A percentile compares a stretch with the other conserved stretches of the same genome.
phyloP scores from a whole-genome alignment of 768 basidiomycete species.

The Mycena latifolia region DNA sequence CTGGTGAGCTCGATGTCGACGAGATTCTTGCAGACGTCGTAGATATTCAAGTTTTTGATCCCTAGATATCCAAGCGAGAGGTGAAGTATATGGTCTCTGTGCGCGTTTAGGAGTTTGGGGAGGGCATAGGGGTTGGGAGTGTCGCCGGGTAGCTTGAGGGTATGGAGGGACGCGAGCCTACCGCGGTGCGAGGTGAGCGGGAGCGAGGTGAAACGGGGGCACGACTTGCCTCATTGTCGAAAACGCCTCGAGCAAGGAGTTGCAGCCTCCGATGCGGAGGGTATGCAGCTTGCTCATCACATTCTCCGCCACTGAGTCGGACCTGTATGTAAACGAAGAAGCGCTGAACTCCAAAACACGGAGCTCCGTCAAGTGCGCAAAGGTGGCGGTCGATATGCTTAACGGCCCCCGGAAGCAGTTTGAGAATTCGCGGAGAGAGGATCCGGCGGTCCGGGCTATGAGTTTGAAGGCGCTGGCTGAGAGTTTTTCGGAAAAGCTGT shows the following conservation, averaged over 20 bases:
- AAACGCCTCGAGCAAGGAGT: neutral
- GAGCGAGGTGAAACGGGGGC: neutral
- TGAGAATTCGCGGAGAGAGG: neutral
- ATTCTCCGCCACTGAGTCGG: no score
- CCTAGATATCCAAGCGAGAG: neutral
- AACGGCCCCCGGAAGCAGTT: neutral
- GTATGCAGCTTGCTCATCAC: neutral
- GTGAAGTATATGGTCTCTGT: neutral
- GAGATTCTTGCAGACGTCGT: conserved; percentile 5
- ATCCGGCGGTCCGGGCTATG: neutral
- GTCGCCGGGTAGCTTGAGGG: neutral
- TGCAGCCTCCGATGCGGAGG: neutral
- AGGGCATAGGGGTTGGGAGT: no score
- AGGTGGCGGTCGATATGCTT: neutral
- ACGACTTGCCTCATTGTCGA: neutral
- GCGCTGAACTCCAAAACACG: neutral
- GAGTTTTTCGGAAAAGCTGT: neutral
- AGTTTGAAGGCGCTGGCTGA: neutral
- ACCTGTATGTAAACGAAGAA: neutral
- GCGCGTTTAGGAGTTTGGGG: neutral
- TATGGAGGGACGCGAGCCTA: conserved; percentile 4
- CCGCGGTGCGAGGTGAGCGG: neutral
- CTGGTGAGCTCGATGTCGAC: neutral
- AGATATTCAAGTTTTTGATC: neutral
- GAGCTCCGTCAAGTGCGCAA: conserved; percentile 1